Conservation (phyloP, 1,139 yeast species). For the Candida sanyaensis region DNA sequence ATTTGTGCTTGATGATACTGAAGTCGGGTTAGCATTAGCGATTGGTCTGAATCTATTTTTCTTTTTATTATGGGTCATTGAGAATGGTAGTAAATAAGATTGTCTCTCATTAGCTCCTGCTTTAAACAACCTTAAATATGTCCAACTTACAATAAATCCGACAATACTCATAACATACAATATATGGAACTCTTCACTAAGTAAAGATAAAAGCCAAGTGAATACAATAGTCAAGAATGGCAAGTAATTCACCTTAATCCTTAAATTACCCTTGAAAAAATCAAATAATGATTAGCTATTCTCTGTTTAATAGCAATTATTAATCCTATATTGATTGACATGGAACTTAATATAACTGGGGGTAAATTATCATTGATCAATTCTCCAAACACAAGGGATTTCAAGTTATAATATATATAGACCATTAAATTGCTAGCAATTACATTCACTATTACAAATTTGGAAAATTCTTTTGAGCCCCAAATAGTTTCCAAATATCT, state of each 20-base stretch:
- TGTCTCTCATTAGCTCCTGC: conserved; percentile 46
- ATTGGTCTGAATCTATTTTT: conserved; percentile 8
- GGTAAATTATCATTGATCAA: conserved; percentile 33
- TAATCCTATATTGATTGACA: conserved; percentile 42
- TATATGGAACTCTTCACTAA: conserved; percentile 33
- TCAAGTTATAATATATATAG: conserved; percentile 36
- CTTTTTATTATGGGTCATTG: conserved; percentile 15
- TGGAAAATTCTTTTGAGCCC: conserved; percentile 36
- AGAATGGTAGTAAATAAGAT: conserved; percentile 40
- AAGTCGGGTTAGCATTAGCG: conserved; percentile 1
- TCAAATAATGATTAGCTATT: conserved; percentile 43
- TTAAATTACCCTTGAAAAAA: conserved; percentile 38
- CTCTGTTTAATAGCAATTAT: conserved; percentile 48
- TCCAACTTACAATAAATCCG: conserved; percentile 43
- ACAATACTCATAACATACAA: conserved; percentile 25
- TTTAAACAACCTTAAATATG: conserved; percentile 41
- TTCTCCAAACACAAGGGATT: conserved; percentile 23
- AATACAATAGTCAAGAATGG: conserved; percentile 33
- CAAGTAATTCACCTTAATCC: conserved; percentile 39
- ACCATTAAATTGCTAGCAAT: conserved; percentile 34
- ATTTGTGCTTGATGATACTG: conserved; percentile 7
- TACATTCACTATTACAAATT: conserved; percentile 26
- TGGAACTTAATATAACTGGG: conserved; percentile 39
- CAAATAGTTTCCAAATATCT: conserved; percentile 40
- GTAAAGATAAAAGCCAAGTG: conserved; percentile 20